These are phyloP conservation scores for Aspergillus mulundensis DNA, from an alignment of 495 filamentous ascomycete species.

Conservation along the genomic window DNA sequence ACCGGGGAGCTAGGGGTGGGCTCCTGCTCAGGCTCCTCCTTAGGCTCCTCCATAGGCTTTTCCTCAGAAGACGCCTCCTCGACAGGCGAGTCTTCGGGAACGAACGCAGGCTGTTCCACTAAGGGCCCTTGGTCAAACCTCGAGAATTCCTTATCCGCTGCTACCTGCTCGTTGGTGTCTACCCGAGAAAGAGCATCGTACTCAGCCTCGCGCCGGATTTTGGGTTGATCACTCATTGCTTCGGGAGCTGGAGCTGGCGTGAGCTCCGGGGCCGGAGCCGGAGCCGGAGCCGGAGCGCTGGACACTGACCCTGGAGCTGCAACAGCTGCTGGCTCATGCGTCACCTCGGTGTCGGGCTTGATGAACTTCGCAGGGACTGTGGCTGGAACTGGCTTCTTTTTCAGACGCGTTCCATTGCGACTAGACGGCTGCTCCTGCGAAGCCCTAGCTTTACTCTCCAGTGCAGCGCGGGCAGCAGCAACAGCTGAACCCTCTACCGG, in stretches of 20 bases:
- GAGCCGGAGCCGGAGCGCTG: background rate
- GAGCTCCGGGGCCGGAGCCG: slow-evolving; percentile 9
- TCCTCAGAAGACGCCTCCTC: slow-evolving; percentile 20
- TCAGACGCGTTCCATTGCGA: slow-evolving; percentile 25
- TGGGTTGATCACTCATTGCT: slow-evolving; percentile 35
- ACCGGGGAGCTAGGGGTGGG: slow-evolving; percentile 3
- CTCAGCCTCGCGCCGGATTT: slow-evolving; percentile 46
- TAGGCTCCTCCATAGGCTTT: slow-evolving; percentile 15
- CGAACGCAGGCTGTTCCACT: slow-evolving; percentile 78
- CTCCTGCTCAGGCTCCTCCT: slow-evolving; percentile 11
- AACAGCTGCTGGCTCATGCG: background rate
- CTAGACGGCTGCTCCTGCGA: slow-evolving; percentile 27
- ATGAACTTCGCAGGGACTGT: slow-evolving; percentile 20
- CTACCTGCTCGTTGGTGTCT: slow-evolving; percentile 59
- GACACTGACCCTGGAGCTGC: slow-evolving; percentile 24
- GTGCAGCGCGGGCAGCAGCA: slow-evolving; percentile 49
- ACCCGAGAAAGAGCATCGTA: slow-evolving; percentile 56
- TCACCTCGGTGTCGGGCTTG: slow-evolving; percentile 7
- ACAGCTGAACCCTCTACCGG: slow-evolving; percentile 38
- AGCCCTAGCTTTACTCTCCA: slow-evolving; percentile 40
- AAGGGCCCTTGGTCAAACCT: slow-evolving; percentile 90
- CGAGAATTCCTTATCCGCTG: slow-evolving; percentile 68
- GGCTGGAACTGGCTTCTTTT: slow-evolving; percentile 36
- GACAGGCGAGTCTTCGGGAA: slow-evolving; percentile 60
- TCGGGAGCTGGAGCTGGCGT: slow-evolving; percentile 8